Evolutionary conservation across 2,329 filamentous ascomycete species (phyloP), one percentile per base, ranked within the genome.

Genomic region (Raffaelea ambrosiae): DNA sequence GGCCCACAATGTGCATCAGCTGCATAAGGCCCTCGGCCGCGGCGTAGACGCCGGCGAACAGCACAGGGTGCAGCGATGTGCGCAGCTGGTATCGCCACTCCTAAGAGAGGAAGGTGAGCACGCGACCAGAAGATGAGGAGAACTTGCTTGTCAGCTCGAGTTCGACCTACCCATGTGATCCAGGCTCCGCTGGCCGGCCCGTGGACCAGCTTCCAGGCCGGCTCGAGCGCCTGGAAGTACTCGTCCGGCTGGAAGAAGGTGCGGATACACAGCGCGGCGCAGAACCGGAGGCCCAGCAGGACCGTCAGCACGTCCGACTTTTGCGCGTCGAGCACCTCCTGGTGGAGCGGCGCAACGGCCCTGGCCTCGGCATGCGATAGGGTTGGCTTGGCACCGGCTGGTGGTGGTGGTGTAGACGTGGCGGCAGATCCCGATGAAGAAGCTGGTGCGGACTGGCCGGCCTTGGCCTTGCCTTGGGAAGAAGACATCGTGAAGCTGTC

Each of bases 221-320:
- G 91, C 69, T 98, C 93, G 40, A 97, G 77, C 1, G 89, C 86
- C 63, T 98, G 93, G 61, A 93, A 98, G 71, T 88, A 97, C 66
- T 98, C 93, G 70, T 98, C 93, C 23, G 93, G 93, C 66, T 98
- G 93, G 69, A 98, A 98, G 65, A 96, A 98, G 19, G 93, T 97
- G 55, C 79, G 73, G 49, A 94, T 72, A 53, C 74, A 80, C 57
- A 93, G 73, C 29, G 88, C 83, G 68, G 95, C 95, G 62, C 86
- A 64, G 54, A 91, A 74, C 47, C 93, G 87, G 53, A 95, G 77
- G 38, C 79, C 72, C 55, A 96, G 57, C 47, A 79, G 65, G 43
- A 65, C 57, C 16, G 58, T 56, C 38, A 70, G 54, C 16, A 65
- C 56, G 47, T 71, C 67, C 29, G 52, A 49, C 26, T 61, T 51